A percentile compares a stretch with the other conserved stretches of the same genome.
phyloP scores from a whole-genome alignment of 495 filamentous ascomycete species.

The Jackrogersella minutella region DNA sequence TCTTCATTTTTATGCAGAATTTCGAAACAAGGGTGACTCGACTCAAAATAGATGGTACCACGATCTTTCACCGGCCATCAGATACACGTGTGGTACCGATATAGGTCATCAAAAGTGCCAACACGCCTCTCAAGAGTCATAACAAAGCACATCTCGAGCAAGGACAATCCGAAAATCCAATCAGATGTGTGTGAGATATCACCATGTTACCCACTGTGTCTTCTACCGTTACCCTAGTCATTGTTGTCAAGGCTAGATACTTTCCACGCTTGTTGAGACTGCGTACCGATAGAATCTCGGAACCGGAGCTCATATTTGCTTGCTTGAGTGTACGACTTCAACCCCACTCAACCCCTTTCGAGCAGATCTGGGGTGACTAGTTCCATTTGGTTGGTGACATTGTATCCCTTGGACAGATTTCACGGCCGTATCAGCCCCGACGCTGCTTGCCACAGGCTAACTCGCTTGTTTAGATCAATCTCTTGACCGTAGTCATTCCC shows the following conservation, averaged over 20 bases:
- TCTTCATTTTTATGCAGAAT: slow-evolving; percentile 12
- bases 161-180: slow-evolving; percentile 3
- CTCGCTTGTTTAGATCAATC: background rate
- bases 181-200: background rate
- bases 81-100: slow-evolving; percentile 26
- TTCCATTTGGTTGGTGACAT: slow-evolving; percentile 18
- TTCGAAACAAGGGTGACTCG: slow-evolving; percentile 4
- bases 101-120: background rate
- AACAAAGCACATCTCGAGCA: slow-evolving; percentile 1
- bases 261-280: background rate
- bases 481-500: background rate
- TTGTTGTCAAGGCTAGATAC: background rate
- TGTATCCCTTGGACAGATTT: slow-evolving; percentile 8
- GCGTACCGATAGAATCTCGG: background rate
- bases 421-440: slow-evolving; percentile 11
- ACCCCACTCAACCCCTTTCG: slow-evolving; percentile 20
- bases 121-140: background rate
- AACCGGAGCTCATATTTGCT: slow-evolving; percentile 6
- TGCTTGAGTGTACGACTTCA: slow-evolving; percentile 18
- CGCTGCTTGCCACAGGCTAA: background rate
- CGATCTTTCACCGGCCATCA: background rate
- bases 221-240: background rate
- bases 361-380: slow-evolving; percentile 19
- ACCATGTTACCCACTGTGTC: background rate
- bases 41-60: slow-evolving; percentile 14